Conservation (phyloP, 2,329 filamentous ascomycete genomes). For the Amauroascus niger region DNA sequence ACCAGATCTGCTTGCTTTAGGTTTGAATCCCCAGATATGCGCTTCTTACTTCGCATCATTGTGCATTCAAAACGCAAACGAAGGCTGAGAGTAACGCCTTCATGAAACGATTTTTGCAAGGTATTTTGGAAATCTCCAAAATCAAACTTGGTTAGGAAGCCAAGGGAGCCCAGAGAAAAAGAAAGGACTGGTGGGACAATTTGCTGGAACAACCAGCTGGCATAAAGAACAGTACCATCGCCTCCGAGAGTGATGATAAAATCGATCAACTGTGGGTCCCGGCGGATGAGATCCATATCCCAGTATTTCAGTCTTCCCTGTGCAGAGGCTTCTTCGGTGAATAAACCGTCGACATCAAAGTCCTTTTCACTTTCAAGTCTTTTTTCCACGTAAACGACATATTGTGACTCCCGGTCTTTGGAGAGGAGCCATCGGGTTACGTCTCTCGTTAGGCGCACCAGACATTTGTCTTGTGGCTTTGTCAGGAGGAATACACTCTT, state of each 20-base stretch:
- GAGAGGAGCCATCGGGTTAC: constrained; percentile 72
- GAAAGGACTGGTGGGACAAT: constrained; percentile 89
- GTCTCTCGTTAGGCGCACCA: constrained; percentile 68
- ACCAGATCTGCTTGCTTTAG: constrained; percentile 58
- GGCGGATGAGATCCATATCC: constrained; percentile 67
- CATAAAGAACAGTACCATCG: constrained; percentile 93
- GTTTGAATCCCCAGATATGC: constrained; percentile 24
- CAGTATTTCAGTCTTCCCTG: constrained; percentile 64
- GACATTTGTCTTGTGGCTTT: constrained; percentile 76
- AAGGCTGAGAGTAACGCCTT: constrained; percentile 81
- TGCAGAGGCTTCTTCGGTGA: constrained; percentile 51
- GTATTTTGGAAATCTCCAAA: constrained; percentile 64
- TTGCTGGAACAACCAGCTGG: constrained; percentile 92
- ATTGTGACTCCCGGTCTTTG: constrained; percentile 55
- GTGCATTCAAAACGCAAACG: constrained; percentile 86
- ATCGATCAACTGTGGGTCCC: constrained; percentile 78
- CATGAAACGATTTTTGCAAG: constrained; percentile 60
- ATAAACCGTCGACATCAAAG: constrained; percentile 63
- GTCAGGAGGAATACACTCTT: constrained; percentile 78
- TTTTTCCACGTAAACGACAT: constrained; percentile 73
- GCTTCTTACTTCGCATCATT: constrained; percentile 61
- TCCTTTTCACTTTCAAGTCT: constrained; percentile 59
- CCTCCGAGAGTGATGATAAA: constrained; percentile 87
- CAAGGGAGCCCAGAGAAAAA: constrained; percentile 82
- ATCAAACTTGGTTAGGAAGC: constrained; percentile 94